A percentile compares a stretch with the other conserved stretches of the same genome.
These are phyloP conservation scores for Penicillium sp. DNA, from an alignment of 2,329 filamentous ascomycete species.

Conservation along the genomic window DNA sequence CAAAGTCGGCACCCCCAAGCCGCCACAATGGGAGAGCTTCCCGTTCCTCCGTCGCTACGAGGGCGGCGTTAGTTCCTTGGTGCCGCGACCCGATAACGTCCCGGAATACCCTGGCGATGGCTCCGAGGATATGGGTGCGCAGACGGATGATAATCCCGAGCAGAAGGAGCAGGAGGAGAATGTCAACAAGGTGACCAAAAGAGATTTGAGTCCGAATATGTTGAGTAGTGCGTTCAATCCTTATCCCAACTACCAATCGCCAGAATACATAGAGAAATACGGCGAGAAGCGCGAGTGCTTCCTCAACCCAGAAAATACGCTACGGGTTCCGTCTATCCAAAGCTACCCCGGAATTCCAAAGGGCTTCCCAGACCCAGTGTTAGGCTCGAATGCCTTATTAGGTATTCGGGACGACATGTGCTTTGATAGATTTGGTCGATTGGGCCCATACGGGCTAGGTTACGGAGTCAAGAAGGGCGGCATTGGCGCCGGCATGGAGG, in stretches of 20 bases:
- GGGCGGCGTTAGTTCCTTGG: conserved; percentile 75
- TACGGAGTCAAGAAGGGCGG: conserved; percentile 78
- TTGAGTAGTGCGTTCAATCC: conserved; percentile 63
- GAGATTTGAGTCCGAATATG: conserved; percentile 34
- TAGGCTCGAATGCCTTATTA: conserved; percentile 83
- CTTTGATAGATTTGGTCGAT: conserved; percentile 85
- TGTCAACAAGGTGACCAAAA: conserved; percentile 15
- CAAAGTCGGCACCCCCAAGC: conserved; percentile 58
- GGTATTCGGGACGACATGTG: conserved; percentile 81
- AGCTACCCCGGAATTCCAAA: conserved; percentile 75
- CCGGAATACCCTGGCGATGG: conserved; percentile 74
- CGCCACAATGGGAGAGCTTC: conserved; percentile 79
- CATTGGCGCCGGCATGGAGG: conserved; percentile 78
- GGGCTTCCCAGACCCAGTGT: conserved; percentile 79
- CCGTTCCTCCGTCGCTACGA: conserved; percentile 85
- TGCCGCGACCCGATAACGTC: conserved; percentile 63
- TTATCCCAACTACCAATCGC: conserved; percentile 63
- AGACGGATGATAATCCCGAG: conserved; percentile 32
- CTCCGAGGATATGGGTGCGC: conserved; percentile 57
- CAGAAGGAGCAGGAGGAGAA: conserved; percentile 28
- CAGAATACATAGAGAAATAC: conserved; percentile 56
- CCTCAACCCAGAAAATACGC: conserved; percentile 64
- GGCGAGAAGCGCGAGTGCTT: conserved; percentile 72
- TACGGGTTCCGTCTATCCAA: conserved; percentile 66
- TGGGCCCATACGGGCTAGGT: conserved; percentile 86